Evolutionary conservation across 2,329 filamentous ascomycete genomes (phyloP), one percentile per base, ranked within the genome.

Genomic region (Paecilomyces dactylethromorphus): DNA sequence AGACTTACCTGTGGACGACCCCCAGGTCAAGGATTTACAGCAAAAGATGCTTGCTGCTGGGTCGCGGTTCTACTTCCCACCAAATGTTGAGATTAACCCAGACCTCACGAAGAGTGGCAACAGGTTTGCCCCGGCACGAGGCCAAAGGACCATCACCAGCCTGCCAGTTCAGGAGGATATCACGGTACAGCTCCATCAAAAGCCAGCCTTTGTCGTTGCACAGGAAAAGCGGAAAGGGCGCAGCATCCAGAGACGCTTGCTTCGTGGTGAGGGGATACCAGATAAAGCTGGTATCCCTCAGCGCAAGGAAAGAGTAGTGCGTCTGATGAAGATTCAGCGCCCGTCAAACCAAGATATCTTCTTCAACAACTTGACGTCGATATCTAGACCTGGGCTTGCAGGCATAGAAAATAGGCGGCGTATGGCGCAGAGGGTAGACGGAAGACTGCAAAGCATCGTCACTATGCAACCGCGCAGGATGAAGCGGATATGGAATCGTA

Each of bases 21-120:
- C 75, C 2, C 61, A 75, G n/a, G 76, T 85, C 15, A 74, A 75
- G 54, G 69, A 76, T 2, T 68, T 85, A 64, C 79, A 82, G 62
- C 70, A 74, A 24, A 78, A 79, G 51, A 82, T 86, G 57, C 77
- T 82, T 8, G 71, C 78, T 18, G 65, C 65, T 12, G 74, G 77
- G 51, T 72, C 77, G 13, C 67, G 68, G n/a, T 69, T 72, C 31
- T 80, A 79, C 60, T 69, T 82, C 12, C 80, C 81, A 0, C 68
- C 72, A 1, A 73, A 74, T 57, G 73, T 75, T 24, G 73, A 76
- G 35, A 65, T 78, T 45, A 68, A 75, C 50, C 71, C 71, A 3
- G 68, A 66, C 3, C 62, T 74, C 55, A 73, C 68, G 18, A 76
- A 68, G 58, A 68, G 61, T 51, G 58, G 52, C 51, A 64, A 58